phyloP scores from a whole-genome alignment of 345 rosid genomes.

The Camelina neglecta region DNA sequence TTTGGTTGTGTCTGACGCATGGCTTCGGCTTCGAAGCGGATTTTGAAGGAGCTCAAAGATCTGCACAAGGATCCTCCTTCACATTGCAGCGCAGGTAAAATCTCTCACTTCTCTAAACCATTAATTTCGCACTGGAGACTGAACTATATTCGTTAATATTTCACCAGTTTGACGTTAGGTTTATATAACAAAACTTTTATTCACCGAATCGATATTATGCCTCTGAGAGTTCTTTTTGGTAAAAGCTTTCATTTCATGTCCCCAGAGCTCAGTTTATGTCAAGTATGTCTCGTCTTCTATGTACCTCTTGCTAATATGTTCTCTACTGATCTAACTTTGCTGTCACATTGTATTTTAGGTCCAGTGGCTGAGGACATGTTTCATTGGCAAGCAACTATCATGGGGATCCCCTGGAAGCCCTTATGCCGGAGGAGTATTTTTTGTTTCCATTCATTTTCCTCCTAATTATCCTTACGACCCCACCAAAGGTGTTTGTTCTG shows the following conservation, averaged over 20 bases:
- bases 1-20: constrained; percentile 12
- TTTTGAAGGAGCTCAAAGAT: constrained; percentile 47
- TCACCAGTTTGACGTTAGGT: neutral
- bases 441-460: constrained; percentile 60
- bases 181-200: neutral
- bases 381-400: constrained; percentile 66
- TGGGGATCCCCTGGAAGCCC: constrained; percentile 63
- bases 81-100: constrained; percentile 58
- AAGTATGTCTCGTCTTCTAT: neutral
- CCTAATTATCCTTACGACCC: constrained; percentile 68
- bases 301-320: neutral
- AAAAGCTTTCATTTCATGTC: neutral
- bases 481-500: constrained; percentile 53
- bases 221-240: neutral
- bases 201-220: neutral
- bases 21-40: constrained; percentile 59
- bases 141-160: neutral
- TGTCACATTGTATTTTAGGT: constrained; percentile 39
- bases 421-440: constrained; percentile 59
- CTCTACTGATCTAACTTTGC: constrained; percentile 14
- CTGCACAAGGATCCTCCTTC: constrained; percentile 61
- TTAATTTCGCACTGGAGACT: neutral
- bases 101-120: neutral
- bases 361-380: constrained; percentile 66
- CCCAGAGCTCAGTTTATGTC: neutral